Percentiles rank a stretch among this genome's conserved stretches.
Conservation (phyloP, 163 green algal genomes). For the Picocystis sp. region DNA sequence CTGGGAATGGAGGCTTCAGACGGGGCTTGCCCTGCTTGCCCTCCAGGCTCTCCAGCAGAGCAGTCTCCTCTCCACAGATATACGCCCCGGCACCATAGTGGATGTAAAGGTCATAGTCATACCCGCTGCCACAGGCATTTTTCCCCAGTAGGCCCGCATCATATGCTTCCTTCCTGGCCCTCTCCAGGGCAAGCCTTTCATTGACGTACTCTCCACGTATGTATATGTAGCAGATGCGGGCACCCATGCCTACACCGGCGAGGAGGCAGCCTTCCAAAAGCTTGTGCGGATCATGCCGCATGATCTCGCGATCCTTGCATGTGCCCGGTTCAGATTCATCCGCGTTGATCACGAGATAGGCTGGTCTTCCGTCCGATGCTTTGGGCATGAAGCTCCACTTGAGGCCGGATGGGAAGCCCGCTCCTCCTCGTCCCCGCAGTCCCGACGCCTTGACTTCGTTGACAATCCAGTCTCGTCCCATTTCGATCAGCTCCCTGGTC, state of each 20-base stretch:
- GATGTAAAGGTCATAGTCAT: slow-evolving; percentile 82
- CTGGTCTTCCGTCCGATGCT: slow-evolving; percentile 76
- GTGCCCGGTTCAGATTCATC: slow-evolving; percentile 97
- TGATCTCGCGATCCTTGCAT: slow-evolving; percentile 99
- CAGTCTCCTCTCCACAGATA: slow-evolving; percentile 99
- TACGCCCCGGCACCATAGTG: slow-evolving; percentile 52
- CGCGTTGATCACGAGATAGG: slow-evolving; percentile 94
- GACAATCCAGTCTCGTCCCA: slow-evolving; percentile 95
- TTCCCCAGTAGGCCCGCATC: slow-evolving; percentile 76
- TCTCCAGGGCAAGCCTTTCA: slow-evolving; percentile 69
- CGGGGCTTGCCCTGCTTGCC: slow-evolving; percentile 91
- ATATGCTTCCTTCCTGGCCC: slow-evolving; percentile 86
- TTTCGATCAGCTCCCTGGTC: slow-evolving; percentile 80
- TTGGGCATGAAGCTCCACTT: slow-evolving; percentile 99
- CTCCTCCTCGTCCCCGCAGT: slow-evolving; percentile 82
- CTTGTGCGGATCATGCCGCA: slow-evolving; percentile 98
- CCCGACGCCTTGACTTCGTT: slow-evolving; percentile 97
- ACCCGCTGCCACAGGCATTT: slow-evolving; percentile 82
- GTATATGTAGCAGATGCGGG: slow-evolving; percentile 25
- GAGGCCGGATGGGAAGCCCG: slow-evolving; percentile 90
- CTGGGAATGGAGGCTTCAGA: slow-evolving; percentile 97
- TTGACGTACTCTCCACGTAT: slow-evolving; percentile 92
- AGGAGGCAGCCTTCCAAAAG: slow-evolving; percentile 95
- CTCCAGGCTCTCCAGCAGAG: slow-evolving; percentile 92
- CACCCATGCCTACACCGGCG: slow-evolving; percentile 57